These are phyloP conservation scores for Globisporangium mamillatum DNA, from an alignment of 352 stramenopile species.

Conservation along the genomic window DNA sequence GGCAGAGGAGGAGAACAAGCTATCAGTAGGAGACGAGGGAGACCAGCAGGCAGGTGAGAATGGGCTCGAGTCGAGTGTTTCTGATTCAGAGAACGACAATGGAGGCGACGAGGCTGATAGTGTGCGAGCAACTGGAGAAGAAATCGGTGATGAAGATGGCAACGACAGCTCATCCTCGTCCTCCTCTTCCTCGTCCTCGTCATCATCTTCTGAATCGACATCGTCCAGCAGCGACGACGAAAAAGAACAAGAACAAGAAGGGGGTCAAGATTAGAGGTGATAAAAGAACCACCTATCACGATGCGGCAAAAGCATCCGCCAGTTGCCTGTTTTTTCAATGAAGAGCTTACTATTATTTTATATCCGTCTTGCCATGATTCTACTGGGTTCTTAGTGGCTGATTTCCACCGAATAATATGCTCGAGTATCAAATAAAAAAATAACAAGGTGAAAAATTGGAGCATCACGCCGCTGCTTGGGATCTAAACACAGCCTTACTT, in stretches of 20 bases:
- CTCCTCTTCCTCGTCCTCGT: conserved; percentile 45
- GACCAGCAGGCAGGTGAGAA: not conserved
- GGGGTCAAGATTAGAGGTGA: not conserved
- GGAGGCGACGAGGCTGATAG: not conserved
- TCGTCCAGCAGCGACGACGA: conserved; percentile 52
- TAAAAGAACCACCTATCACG: not conserved
- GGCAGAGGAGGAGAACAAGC: not conserved
- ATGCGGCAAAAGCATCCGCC: not conserved
- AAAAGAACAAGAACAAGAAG: conserved; percentile 6
- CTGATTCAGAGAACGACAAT: conserved; percentile 4
- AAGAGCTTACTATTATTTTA: not conserved
- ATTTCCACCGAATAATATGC: not conserved
- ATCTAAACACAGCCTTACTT: not conserved
- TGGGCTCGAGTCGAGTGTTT: not conserved
- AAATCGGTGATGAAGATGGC: conserved; percentile 29
- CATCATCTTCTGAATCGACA: conserved; percentile 28
- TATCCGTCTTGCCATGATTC: not conserved
- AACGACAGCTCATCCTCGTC: conserved; percentile 52
- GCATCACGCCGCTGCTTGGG: not conserved
- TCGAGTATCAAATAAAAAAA: not conserved
- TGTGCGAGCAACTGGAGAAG: not conserved
- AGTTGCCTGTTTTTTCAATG: not conserved
- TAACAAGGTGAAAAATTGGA: not conserved
- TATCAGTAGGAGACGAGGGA: not conserved
- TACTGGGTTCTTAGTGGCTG: not conserved